Evolutionary conservation across 2,329 filamentous ascomycete species (phyloP).

Genomic region (Aspergillus sp.): DNA sequence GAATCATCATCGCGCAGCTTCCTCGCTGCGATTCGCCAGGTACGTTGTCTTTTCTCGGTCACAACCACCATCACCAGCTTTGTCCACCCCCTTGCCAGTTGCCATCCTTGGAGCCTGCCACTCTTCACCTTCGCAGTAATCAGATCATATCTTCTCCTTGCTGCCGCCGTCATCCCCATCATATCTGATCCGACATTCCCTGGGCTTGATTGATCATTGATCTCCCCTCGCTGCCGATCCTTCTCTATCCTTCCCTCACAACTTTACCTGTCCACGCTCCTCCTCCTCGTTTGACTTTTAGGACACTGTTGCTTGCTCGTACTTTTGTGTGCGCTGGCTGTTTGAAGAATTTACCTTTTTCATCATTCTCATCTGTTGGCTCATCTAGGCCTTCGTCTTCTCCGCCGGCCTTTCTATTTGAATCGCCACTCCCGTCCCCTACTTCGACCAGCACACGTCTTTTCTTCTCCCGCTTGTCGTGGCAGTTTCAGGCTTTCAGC

Average conservation of each 20-base stretch:
- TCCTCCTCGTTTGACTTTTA: constrained; percentile 1
- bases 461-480: not conserved
- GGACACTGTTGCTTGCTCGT: not conserved
- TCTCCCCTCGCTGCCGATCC: constrained; percentile 19
- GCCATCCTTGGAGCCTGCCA: not conserved
- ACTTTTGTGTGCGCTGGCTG: too few species aligned
- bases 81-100: not conserved
- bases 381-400: constrained; percentile 7
- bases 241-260: constrained; percentile 7
- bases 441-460: not conserved
- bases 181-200: constrained; percentile 25
- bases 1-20: not conserved
- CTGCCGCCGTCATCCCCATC: constrained; percentile 13
- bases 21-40: not conserved
- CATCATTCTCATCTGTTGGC: constrained; percentile 6
- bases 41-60: constrained; percentile 9
- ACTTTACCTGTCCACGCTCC: constrained; percentile 12
- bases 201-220: constrained; percentile 20
- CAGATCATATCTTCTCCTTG: constrained; percentile 12
- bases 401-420: constrained; percentile 4
- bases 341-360: not conserved
- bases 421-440: constrained; percentile 17
- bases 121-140: not conserved
- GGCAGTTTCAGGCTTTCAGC: not conserved
- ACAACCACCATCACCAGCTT: constrained; percentile 4